Base-by-base conservation (phyloP, 1,284 basidiomycete species). In the Sparassis latifolia region DNA sequence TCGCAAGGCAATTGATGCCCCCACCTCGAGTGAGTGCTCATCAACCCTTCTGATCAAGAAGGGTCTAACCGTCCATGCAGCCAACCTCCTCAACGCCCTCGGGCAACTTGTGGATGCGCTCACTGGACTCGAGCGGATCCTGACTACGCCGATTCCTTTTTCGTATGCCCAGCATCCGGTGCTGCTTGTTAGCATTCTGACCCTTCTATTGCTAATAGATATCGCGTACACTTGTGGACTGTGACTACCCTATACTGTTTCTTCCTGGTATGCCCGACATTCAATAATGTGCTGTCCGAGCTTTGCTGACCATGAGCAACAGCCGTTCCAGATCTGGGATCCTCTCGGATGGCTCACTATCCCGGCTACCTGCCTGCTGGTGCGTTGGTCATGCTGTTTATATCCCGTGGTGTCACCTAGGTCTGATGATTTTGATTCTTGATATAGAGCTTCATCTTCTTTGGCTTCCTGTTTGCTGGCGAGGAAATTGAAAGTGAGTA, bases 141-240 rank as follows among this genome's bases (percentile, higher is more conserved):
- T 89, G 10, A 89, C 86, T 0, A 89, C 86, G 0, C 87, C 87
- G 1, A 88, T 91, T 44, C 88, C 87, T 1, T 89, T 86, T 69
- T 86, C 82, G 74, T 89, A 31, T 27, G 60, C 56, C 27, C 32
- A n/a, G 5, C 4, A 28, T 27, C 6, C 28, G 5, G 9, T 6
- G 10, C 5, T 33, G 42, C 42, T 39, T 5, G 6, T 33, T 5
- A 20, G 9, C 28, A 3, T 9, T 20, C 10, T 35, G 35, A 3
- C 5, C 20, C 20, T 41, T 10, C 4, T 35, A 44, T 35, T 41
- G 44, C 20, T n/a, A 28, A 44, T 54, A 83, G 81, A 42, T 84
- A 85, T 58, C 79, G 78, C 2, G 69, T 82, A 33, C 84, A 86
- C 58, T 66, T 86, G 42, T 86, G 83, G 83, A 63, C 72, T 0